A percentile compares a stretch with the other conserved stretches of the same genome.
Conservation (phyloP, 2,329 filamentous ascomycete species). For the Gremmenia infestans region DNA sequence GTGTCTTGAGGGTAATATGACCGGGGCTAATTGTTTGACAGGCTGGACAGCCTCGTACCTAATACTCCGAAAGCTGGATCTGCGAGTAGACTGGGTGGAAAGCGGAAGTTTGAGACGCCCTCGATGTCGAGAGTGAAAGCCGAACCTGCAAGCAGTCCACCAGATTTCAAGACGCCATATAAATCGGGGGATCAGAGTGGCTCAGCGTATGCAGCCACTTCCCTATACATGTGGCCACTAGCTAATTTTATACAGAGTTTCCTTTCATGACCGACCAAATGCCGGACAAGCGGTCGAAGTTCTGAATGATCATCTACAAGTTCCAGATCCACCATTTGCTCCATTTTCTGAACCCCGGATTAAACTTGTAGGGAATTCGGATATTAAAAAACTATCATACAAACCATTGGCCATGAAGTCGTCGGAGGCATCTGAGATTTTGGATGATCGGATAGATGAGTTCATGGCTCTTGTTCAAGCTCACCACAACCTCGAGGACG, state of each 20-base stretch:
- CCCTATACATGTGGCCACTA: background rate
- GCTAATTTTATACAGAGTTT: constrained; percentile 42
- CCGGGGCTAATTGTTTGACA: constrained; percentile 30
- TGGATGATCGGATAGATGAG: constrained; percentile 93
- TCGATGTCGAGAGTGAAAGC: constrained; percentile 43
- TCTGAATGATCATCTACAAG: constrained; percentile 68
- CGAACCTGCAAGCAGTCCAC: constrained; percentile 41
- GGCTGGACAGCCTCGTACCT: constrained; percentile 64
- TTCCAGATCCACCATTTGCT: constrained; percentile 64
- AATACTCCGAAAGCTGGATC: constrained; percentile 45
- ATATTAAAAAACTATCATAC: constrained; percentile 86
- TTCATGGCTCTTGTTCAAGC: constrained; percentile 71
- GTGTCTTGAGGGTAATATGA: background rate
- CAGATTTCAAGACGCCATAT: constrained; percentile 39
- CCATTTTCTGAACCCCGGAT: constrained; percentile 73
- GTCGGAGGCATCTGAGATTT: constrained; percentile 83
- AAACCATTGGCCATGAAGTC: constrained; percentile 93
- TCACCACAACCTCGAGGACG: constrained; percentile 70
- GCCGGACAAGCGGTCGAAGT: constrained; percentile 78
- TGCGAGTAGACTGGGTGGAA: constrained; percentile 20
- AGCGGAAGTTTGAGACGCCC: constrained; percentile 41
- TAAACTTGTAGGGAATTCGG: constrained; percentile 78
- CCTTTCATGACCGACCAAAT: constrained; percentile 73
- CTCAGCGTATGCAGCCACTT: constrained; percentile 17
- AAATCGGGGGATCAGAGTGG: constrained; percentile 20